phyloP scores from a whole-genome alignment of 148 eudicot genomes.

The Silene latifolia region DNA sequence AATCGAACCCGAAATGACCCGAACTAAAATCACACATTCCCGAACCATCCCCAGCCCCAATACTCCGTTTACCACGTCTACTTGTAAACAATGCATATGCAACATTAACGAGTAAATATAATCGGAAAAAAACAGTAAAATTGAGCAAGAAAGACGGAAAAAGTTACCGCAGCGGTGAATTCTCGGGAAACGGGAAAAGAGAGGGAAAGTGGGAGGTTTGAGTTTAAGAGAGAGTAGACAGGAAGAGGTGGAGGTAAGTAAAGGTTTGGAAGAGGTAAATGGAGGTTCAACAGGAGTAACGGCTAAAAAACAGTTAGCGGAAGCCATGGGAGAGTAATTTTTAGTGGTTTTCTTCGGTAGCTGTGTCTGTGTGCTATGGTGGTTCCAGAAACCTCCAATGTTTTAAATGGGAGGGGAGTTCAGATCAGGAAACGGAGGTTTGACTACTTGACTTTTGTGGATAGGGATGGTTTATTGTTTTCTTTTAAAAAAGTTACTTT shows the following conservation, averaged over 20 bases:
- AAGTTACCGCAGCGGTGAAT: conserved; percentile 13
- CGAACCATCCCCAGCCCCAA: neutral
- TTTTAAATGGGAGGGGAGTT: too few species aligned
- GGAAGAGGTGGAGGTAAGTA: conserved; percentile 6
- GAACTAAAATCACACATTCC: neutral
- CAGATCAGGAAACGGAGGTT: too few species aligned
- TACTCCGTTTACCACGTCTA: neutral
- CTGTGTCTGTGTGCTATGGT: neutral
- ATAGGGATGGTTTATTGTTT: neutral
- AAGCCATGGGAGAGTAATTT: conserved; percentile 20
- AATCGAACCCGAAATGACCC: neutral
- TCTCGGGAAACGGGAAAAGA: neutral
- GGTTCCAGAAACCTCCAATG: neutral
- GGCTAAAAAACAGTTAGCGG: neutral
- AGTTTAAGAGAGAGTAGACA: conserved; percentile 13
- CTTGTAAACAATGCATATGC: neutral
- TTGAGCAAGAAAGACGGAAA: neutral
- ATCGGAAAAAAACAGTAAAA: neutral
- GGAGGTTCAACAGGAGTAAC: conserved; percentile 5
- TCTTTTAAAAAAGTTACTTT: too few species aligned
- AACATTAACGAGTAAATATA: too few species aligned
- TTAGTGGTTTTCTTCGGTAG: too few species aligned
- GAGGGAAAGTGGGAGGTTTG: conserved; percentile 6
- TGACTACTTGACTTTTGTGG: neutral
- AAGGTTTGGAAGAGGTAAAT: neutral